phyloP scores from a whole-genome alignment of 2,329 filamentous ascomycete species.

The Periconia digitata region DNA sequence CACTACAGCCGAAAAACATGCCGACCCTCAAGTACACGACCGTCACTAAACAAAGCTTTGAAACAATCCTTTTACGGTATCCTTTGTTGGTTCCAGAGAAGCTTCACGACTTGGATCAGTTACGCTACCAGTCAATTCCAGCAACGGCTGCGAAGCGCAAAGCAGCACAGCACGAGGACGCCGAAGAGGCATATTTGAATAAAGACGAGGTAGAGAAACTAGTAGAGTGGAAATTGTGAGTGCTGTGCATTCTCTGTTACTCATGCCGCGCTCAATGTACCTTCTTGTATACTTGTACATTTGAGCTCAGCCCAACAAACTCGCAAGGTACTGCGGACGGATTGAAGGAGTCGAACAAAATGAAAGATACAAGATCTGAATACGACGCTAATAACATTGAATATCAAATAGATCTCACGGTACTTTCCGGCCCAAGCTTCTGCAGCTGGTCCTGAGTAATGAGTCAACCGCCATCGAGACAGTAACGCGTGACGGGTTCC shows the following conservation, averaged over 20 bases:
- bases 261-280: not conserved
- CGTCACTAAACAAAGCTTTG: slow-evolving; percentile 3
- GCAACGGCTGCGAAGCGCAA: slow-evolving; percentile 13
- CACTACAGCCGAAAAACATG: not conserved
- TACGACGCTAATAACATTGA: not conserved
- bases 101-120: slow-evolving; percentile 32
- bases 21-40: slow-evolving; percentile 1
- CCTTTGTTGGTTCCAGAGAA: slow-evolving; percentile 24
- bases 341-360: too few relatives aligned
- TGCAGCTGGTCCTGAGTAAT: slow-evolving; percentile 60
- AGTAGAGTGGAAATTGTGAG: slow-evolving; percentile 45
- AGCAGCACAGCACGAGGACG: slow-evolving; percentile 3
- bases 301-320: too few relatives aligned
- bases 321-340: not conserved
- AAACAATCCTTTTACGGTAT: slow-evolving; percentile 25
- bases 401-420: slow-evolving; percentile 48
- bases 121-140: slow-evolving; percentile 36
- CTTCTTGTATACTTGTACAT: too few relatives aligned
- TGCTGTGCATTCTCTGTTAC: not conserved
- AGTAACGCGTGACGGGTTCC: slow-evolving; percentile 57
- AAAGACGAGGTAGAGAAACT: slow-evolving; percentile 36
- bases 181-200: slow-evolving; percentile 13
- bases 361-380: too few relatives aligned
- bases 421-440: slow-evolving; percentile 52
- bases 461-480: slow-evolving; percentile 48